phyloP scores from a whole-genome alignment of 2,329 filamentous ascomycete species.

The Fusarium sarcochroum region DNA sequence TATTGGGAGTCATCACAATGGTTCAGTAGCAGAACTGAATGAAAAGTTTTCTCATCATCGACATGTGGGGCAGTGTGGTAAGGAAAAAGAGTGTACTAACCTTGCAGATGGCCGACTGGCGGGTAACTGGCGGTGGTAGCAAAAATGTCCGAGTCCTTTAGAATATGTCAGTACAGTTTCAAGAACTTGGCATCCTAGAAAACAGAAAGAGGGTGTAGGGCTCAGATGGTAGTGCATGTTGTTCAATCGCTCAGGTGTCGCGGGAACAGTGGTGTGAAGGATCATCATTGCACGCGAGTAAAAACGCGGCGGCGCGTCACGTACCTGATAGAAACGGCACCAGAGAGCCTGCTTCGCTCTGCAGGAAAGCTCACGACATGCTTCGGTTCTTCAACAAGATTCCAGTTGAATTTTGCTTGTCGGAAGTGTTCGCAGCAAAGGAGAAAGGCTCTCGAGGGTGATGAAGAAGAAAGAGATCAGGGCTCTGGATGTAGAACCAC shows the following conservation, averaged over 20 bases:
- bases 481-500: neutral
- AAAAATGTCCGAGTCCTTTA: slow-evolving; percentile 3
- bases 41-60: slow-evolving; percentile 75
- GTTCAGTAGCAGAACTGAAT: slow-evolving; percentile 85
- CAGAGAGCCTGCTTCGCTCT: neutral
- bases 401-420: slow-evolving; percentile 4
- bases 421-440: neutral
- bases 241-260: slow-evolving; percentile 73
- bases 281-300: slow-evolving; percentile 64
- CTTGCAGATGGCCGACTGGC: slow-evolving; percentile 4
- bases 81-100: slow-evolving; percentile 19
- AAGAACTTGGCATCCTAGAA: neutral
- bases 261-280: slow-evolving; percentile 70
- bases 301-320: slow-evolving; percentile 25
- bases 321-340: slow-evolving; percentile 41
- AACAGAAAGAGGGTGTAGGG: slow-evolving; percentile 2
- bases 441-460: slow-evolving; percentile 19
- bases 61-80: slow-evolving; percentile 41
- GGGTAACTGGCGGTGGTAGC: slow-evolving; percentile 1
- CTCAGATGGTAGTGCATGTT: slow-evolving; percentile 86
- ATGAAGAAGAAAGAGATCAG: slow-evolving; percentile 35
- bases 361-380: neutral
- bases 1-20: slow-evolving; percentile 73
- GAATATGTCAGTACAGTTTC: slow-evolving; percentile 10
- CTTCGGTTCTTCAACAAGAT: neutral